Percentiles rank a stretch among this genome's conserved stretches.
phyloP scores from a whole-genome alignment of 768 basidiomycete genomes.

The Mycena capillaripes region DNA sequence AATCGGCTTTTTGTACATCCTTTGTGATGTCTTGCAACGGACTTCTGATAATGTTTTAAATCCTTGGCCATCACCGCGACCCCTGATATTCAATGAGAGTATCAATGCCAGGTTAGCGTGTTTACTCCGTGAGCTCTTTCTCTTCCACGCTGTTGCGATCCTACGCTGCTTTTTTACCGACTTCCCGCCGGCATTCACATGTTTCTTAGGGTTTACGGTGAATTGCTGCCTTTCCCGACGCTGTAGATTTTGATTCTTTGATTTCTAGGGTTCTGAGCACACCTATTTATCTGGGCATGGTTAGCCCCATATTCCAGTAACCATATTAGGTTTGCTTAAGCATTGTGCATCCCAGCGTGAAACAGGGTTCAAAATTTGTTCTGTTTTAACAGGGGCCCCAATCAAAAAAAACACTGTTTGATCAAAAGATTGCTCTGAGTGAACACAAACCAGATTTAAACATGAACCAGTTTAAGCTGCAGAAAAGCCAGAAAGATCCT shows the following conservation, averaged over 20 bases:
- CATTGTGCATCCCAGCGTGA: too few relatives aligned
- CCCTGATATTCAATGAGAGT: neutral
- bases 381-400: too few relatives aligned
- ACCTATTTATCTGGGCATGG: neutral
- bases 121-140: too few relatives aligned
- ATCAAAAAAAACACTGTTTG: too few relatives aligned
- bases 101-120: neutral
- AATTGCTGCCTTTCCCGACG: neutral
- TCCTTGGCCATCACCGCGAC: neutral
- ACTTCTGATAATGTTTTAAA: neutral
- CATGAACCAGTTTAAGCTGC: too few relatives aligned
- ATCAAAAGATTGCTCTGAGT: too few relatives aligned
- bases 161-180: neutral
- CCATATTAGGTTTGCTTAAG: too few relatives aligned
- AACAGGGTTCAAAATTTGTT: too few relatives aligned
- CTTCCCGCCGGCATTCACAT: neutral
- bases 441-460: too few relatives aligned
- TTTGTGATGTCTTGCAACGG: slow-evolving; percentile 1
- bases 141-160: neutral
- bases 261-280: neutral
- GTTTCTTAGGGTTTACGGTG: neutral
- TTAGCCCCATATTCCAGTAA: too few relatives aligned
- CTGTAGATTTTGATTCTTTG: too few relatives aligned
- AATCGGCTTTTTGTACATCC: neutral
- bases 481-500: too few relatives aligned